Conservation (phyloP, 371 early-diverging fungal species). For the Catenaria anguillulae region DNA sequence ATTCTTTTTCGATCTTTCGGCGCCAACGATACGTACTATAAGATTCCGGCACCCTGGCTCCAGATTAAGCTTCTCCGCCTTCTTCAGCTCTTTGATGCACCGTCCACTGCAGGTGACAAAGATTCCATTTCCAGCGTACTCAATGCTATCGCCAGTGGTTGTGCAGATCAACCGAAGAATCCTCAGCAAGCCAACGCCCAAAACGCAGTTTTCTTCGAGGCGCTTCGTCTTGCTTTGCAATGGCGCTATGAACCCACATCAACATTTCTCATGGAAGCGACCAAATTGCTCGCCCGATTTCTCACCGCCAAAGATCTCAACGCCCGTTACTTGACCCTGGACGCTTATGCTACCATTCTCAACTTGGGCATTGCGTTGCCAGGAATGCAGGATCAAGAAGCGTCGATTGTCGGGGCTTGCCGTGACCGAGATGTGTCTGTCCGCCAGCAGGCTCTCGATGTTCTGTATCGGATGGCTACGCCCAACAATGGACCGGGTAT, state of each 20-base stretch:
- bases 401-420: constrained; percentile 70
- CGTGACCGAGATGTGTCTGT: constrained; percentile 94
- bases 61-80: constrained; percentile 87
- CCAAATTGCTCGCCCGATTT: constrained; percentile 65
- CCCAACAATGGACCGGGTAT: constrained; percentile 66
- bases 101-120: neutral
- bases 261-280: constrained; percentile 63
- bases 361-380: constrained; percentile 67
- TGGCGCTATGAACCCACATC: constrained; percentile 38
- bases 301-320: constrained; percentile 89
- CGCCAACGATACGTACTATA: constrained; percentile 84
- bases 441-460: constrained; percentile 82
- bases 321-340: constrained; percentile 82
- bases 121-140: constrained; percentile 38
- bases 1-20: constrained; percentile 71
- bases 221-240: constrained; percentile 85
- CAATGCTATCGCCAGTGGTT: constrained; percentile 61
- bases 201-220: constrained; percentile 90
- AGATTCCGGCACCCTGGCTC: constrained; percentile 93
- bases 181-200: constrained; percentile 94
- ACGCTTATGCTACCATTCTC: constrained; percentile 77
- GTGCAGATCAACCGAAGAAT: constrained; percentile 79
- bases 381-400: constrained; percentile 62
- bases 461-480: constrained; percentile 93
- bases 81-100: constrained; percentile 42